Percentiles rank a stretch among this genome's conserved stretches.
Conservation (phyloP, 768 basidiomycete species). For the Botryobasidium botryosum region DNA sequence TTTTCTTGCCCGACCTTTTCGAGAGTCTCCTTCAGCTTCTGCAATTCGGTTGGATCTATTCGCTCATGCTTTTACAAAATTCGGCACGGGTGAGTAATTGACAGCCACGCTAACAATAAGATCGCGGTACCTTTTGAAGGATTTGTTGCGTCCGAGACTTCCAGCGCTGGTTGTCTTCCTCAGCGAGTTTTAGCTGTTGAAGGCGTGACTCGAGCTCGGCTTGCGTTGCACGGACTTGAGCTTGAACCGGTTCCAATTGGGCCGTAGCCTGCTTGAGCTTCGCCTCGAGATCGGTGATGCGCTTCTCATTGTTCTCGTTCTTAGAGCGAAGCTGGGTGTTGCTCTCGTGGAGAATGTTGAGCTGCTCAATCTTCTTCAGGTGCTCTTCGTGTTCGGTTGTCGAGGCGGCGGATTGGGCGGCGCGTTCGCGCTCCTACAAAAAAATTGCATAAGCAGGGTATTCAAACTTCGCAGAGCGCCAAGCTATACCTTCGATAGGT, state of each 20-base stretch:
- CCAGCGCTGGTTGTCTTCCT: conserved; percentile 66
- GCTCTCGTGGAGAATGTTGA: conserved; percentile 75
- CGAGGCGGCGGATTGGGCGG: conserved; percentile 49
- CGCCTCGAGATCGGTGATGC: conserved; percentile 45
- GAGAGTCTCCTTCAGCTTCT: conserved; percentile 59
- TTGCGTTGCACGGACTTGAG: conserved; percentile 42
- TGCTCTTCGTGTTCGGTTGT: conserved; percentile 71
- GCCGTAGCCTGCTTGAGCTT: conserved; percentile 39
- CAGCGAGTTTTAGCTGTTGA: conserved; percentile 47
- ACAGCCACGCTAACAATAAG: not conserved
- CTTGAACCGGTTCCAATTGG: conserved; percentile 60
- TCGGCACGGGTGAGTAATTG: not conserved
- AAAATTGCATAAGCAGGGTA: conserved; percentile 4
- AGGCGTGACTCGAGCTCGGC: conserved; percentile 63
- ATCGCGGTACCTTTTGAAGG: conserved; percentile 46
- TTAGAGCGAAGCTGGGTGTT: conserved; percentile 73
- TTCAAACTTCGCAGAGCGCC: not conserved
- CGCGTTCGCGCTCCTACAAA: conserved; percentile 61
- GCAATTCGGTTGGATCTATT: conserved; percentile 72
- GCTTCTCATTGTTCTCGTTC: conserved; percentile 50
- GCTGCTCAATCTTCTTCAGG: conserved; percentile 70
- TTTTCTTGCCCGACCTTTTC: conserved; percentile 28
- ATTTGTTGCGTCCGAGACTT: conserved; percentile 70
- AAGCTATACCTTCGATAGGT: conserved; percentile 45
- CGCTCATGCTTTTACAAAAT: conserved; percentile 55